Percentiles rank a stretch among this genome's conserved stretches.
These are phyloP conservation scores for Septoria linicola DNA, from an alignment of 2,329 filamentous ascomycete genomes.

Conservation along the genomic window DNA sequence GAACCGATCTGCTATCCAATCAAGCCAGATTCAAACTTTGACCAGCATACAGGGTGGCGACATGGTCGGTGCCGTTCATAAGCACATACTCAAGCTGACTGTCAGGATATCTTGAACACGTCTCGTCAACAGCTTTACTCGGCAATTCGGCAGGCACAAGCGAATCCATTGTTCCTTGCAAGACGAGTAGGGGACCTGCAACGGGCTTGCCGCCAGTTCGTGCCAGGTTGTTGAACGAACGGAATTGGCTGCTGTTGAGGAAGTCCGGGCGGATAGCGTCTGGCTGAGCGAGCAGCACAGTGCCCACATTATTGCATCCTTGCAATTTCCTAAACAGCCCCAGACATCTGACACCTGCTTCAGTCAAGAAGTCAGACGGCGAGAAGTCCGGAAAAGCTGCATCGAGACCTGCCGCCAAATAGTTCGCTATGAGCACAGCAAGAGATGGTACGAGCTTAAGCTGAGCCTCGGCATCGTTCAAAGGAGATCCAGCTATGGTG, in stretches of 20 bases:
- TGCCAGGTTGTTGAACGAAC: conserved; percentile 28
- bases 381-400: conserved; percentile 10
- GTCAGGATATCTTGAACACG: conserved; percentile 21
- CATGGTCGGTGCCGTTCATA: conserved; percentile 33
- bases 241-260: background rate
- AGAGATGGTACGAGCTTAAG: background rate
- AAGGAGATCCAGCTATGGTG: conserved; percentile 13
- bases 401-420: background rate
- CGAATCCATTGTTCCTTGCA: conserved; percentile 37
- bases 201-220: conserved; percentile 36
- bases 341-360: background rate
- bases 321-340: background rate
- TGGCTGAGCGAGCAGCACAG: background rate
- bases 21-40: conserved; percentile 38
- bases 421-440: background rate
- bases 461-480: background rate
- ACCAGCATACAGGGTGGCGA: conserved; percentile 31
- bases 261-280: background rate
- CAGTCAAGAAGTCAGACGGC: conserved; percentile 5
- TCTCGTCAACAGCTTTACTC: conserved; percentile 27
- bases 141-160: conserved; percentile 16
- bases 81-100: conserved; percentile 29
- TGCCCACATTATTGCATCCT: conserved; percentile 8
- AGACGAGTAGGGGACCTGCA: conserved; percentile 39
- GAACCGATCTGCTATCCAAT: conserved; percentile 34